Evolutionary conservation across 1,284 basidiomycete genomes (phyloP).

Genomic region (Cryptococcus deneoformans): DNA sequence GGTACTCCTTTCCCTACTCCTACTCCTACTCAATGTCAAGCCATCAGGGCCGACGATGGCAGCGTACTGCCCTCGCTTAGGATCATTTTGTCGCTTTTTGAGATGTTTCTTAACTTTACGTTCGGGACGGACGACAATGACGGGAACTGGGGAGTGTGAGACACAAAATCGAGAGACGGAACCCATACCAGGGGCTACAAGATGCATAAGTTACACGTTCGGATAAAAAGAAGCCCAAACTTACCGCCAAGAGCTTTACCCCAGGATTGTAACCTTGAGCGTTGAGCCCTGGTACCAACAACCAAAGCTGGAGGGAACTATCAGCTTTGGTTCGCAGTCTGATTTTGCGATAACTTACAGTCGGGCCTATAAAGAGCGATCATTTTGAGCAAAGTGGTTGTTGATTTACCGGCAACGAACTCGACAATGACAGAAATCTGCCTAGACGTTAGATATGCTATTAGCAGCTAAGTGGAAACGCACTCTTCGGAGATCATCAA

Average conservation of each 20-base stretch:
- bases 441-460: neutral
- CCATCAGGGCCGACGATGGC: constrained; percentile 44
- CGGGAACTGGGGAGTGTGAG: constrained; percentile 80
- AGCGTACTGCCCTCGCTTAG: constrained; percentile 72
- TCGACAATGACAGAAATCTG: constrained; percentile 90
- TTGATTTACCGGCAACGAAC: constrained; percentile 87
- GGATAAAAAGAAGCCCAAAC: constrained; percentile 1
- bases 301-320: constrained; percentile 58
- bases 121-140: constrained; percentile 86
- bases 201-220: neutral
- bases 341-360: constrained; percentile 47
- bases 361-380: constrained; percentile 96
- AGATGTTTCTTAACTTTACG: constrained; percentile 78
- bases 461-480: constrained; percentile 8
- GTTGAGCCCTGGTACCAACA: constrained; percentile 86
- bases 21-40: constrained; percentile 32
- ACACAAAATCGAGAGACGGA: constrained; percentile 66
- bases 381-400: constrained; percentile 83
- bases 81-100: constrained; percentile 76
- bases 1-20: constrained; percentile 35
- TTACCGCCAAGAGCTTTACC: constrained; percentile 57
- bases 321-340: constrained; percentile 1
- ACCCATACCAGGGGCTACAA: constrained; percentile 54
- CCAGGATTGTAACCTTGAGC: constrained; percentile 59
- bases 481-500: constrained; percentile 73